Evolutionary conservation across 164 flowering plant species (phyloP), one percentile per base, ranked within the genome.

Genomic region (Akebia trifoliata): DNA sequence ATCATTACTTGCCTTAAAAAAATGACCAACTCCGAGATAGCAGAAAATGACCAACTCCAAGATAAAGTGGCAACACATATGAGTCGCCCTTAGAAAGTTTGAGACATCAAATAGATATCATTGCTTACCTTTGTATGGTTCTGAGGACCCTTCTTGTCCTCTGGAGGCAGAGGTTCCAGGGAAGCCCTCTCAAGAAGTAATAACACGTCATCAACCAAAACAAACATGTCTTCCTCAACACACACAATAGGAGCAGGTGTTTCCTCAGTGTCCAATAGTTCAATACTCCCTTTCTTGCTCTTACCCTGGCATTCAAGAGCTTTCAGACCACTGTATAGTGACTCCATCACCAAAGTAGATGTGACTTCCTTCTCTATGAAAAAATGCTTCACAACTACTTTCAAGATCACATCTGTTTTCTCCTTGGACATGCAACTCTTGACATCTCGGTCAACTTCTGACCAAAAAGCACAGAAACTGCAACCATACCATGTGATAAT

Each of bases 291-390:
- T 63, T 80, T 83, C 69, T 76, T 78, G 68, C 65, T 56, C 71
- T 70, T 83, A 58, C 72, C 73, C 67, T 79, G 96, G 56, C 81
- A 73, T 69, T 81, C 93, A 63, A 91, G 95, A 58, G 95, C 95
- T 80, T 81, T 88, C 68, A 91, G 63, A 44, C 98, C 98, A 81
- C 98, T 91, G 60, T 86, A 91, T 56, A 91, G 73, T 39, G 98
- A 91, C 77, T 91, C 98, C 98, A 91, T 91, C 12, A 91, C 95
- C 83, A 91, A 74, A 47, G 98, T 91, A 44, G 98, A 91, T 29
- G 95, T 85, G 54, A 91, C 98, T 76, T 91, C 98, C 78, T 91
- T 88, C 74, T 88, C 96, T 74, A 91, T 81, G 55, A 91, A 91
- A 63, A 88, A 91, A 37, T 85, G 85, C 59, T 86, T 91, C 22